Base-by-base conservation (phyloP, 257 asterid species). In the Fraxinus excelsior region DNA sequence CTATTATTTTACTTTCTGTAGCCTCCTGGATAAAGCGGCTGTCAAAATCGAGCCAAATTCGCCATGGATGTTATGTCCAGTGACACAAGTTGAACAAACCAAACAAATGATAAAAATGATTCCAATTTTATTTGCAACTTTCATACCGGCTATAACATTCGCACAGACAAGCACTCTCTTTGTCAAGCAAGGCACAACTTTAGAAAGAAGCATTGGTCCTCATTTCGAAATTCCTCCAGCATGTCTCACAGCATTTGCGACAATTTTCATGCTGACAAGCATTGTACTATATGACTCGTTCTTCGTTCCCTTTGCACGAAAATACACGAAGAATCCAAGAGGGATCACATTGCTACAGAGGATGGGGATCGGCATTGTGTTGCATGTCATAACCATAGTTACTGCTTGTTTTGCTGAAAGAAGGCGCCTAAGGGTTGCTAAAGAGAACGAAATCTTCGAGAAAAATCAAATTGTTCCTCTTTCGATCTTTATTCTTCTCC, bases 51-150 rank as follows among this genome's bases (percentile, higher is more conserved):
- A 81, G 28, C 70, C 86, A 31, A 80, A 81, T 0, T 81, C 82
- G 73, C 93, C 96, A 14, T 95, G 98, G 99, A 73, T 86, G 77
- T 83, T 91, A 11, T 89, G 94, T 81, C 53, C 96, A 18, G 91
- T 94, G 53, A 94, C 98, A 0, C 92, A 91, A 85, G 96, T 90
- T 0, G 98, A 94, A 80, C 94, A 89, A 80, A 89, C 97, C 19
- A 94, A 94, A 67, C 97, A 90, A 82, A 91, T 94, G 91, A 84
- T 94, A 21, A 82, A 88, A 46, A 90, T 94, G 96, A 80, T 94
- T 56, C 98, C 96, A 2, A 87, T 94, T 26, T 29, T 90, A 44
- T 14, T 88, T 13, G 86, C 88, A 71, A 90, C 96, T 53, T 85
- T 93, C 79, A 53, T 91, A 19, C 98, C 96, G 29, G 87, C 94